Conservation (phyloP, 139 green algal genomes). For the Tetradesmus lagerheimii region DNA sequence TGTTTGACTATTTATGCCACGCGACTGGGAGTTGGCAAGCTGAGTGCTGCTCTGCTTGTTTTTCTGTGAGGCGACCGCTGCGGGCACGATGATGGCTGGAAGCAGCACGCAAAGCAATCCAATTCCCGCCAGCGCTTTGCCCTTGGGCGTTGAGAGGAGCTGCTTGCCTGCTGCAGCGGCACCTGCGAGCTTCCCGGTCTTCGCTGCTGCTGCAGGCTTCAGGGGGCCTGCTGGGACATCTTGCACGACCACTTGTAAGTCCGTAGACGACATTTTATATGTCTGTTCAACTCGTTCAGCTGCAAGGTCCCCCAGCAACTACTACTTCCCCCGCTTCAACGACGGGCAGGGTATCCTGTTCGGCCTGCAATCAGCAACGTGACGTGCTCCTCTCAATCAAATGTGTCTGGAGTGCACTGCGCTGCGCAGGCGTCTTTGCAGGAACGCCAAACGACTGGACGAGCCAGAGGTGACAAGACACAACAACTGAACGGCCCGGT, state of each 20-base stretch:
- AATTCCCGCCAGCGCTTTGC: background rate
- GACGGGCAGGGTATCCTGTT: background rate
- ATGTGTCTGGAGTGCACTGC: background rate
- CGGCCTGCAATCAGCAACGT: background rate
- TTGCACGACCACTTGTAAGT: slow-evolving; percentile 34
- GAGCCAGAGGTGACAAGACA: background rate
- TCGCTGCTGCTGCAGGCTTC: slow-evolving; percentile 30
- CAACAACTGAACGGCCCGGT: background rate
- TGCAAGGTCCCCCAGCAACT: background rate
- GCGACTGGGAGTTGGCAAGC: background rate
- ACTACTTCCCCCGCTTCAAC: background rate
- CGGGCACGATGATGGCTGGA: slow-evolving; percentile 21
- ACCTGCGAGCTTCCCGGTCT: slow-evolving; percentile 9
- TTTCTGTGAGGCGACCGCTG: slow-evolving; percentile 7
- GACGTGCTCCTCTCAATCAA: background rate
- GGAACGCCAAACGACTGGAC: background rate
- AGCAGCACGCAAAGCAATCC: slow-evolving; percentile 26
- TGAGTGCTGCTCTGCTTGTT: slow-evolving; percentile 10
- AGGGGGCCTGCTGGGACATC: background rate
- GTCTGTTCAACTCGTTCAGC: background rate
- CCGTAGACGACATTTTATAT: background rate
- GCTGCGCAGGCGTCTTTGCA: background rate
- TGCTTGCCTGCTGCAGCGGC: background rate
- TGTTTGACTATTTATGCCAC: background rate
- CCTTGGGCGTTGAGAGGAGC: slow-evolving; percentile 18